These are phyloP conservation scores for Lagerstroemia speciosa DNA, from an alignment of 345 rosid genomes.

Conservation along the genomic window DNA sequence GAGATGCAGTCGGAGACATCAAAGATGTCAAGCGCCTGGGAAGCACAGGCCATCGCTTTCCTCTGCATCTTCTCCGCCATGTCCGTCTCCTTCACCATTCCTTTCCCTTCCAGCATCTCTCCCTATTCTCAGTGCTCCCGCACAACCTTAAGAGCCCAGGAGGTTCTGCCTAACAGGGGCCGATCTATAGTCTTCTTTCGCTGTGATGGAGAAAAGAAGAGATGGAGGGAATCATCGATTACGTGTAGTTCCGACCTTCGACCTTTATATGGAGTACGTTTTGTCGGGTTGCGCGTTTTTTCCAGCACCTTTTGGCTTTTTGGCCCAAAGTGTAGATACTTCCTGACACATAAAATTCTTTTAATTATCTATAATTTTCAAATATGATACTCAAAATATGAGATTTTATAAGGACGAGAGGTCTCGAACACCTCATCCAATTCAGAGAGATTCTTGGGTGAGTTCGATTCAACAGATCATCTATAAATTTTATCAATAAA, in stretches of 20 bases:
- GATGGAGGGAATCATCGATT: not conserved
- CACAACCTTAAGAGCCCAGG: not conserved
- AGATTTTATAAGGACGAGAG: no score
- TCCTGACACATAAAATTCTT: no score
- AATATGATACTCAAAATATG: no score
- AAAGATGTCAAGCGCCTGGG: conserved; percentile 44
- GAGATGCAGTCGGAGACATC: conserved; percentile 37
- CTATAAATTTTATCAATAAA: no score
- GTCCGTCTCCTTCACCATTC: conserved; percentile 63
- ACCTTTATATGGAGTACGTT: not conserved
- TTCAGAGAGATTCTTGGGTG: no score
- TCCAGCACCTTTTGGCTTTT: not conserved
- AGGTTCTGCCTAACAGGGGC: not conserved
- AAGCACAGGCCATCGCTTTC: conserved; percentile 83
- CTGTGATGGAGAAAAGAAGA: not conserved
- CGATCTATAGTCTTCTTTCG: not conserved
- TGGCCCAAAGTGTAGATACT: no score
- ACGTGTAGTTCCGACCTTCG: not conserved
- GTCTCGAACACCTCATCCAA: no score
- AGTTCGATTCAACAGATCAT: no score
- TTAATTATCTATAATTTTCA: no score
- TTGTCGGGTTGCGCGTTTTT: not conserved
- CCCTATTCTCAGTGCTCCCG: not conserved
- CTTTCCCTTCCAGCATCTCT: conserved; percentile 49
- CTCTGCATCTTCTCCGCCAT: conserved; percentile 87